A percentile compares a stretch with the other conserved stretches of the same genome.
Conservation (phyloP, 208 protist species). For the Acanthamoeba lenticulata region DNA sequence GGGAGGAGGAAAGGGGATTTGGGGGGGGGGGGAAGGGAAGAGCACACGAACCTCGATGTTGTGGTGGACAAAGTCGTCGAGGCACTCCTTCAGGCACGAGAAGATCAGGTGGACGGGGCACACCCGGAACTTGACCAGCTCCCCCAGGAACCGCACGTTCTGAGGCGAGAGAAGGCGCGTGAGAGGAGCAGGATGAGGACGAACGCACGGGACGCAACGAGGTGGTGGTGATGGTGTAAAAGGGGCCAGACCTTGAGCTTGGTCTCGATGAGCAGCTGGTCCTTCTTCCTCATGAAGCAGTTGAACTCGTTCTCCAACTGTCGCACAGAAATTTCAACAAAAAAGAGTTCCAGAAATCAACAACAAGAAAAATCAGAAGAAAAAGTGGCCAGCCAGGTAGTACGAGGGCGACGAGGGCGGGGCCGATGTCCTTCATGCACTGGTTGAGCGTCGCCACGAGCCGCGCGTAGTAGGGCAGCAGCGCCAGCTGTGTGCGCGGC, state of each 20-base stretch:
- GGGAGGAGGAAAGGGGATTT: background rate
- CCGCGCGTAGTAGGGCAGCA: slow-evolving; percentile 81
- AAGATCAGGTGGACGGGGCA: slow-evolving; percentile 70
- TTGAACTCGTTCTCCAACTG: slow-evolving; percentile 85
- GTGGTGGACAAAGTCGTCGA: slow-evolving; percentile 86
- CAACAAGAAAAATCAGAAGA: background rate
- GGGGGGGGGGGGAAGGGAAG: background rate
- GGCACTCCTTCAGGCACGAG: slow-evolving; percentile 77
- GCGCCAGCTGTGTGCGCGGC: slow-evolving; percentile 70
- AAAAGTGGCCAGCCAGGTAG: slow-evolving; percentile 37
- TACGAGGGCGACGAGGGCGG: slow-evolving; percentile 69
- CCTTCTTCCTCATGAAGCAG: slow-evolving; percentile 73
- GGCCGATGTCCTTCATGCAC: slow-evolving; percentile 71
- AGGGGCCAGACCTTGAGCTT: slow-evolving; percentile 55
- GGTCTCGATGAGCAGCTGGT: slow-evolving; percentile 82
- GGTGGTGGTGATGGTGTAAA: background rate
- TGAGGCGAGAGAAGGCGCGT: background rate
- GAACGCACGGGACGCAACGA: too few species aligned
- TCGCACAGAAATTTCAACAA: background rate
- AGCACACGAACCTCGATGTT: slow-evolving; percentile 81
- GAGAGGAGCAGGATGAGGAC: background rate
- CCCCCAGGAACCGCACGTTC: slow-evolving; percentile 83
- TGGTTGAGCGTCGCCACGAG: slow-evolving; percentile 75
- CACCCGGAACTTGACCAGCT: slow-evolving; percentile 85
- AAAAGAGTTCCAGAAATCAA: background rate